Base-by-base conservation (phyloP, 306 rosid species). In the Vigna nakashimae region DNA sequence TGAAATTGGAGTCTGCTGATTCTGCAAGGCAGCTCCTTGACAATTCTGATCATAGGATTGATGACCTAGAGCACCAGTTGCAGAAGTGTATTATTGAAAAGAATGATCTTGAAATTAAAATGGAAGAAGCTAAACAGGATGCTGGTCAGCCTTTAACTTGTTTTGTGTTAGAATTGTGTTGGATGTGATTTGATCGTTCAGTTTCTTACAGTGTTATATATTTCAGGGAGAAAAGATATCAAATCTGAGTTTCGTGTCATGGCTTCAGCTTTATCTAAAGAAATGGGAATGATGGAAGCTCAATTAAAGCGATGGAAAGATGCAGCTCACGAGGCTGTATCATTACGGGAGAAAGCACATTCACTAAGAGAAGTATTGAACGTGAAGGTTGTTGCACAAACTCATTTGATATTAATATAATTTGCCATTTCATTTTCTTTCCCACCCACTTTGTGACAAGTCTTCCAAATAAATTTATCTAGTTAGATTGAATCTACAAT, bases 261-360 rank as follows among this genome's bases (percentile, higher is more conserved):
- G 99, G 88, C 93, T 28, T 91, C 94, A 38, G 93, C 98, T 20
- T 86, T 95, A 86, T 88, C 98, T 74, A 95, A 89, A 79, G 99
- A 95, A 89, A 89, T 95, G 97, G 93, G 83, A 69, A 92, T 95
- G 98, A 87, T 95, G 97, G 96, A 95, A 87, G 88, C 87, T 77
- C 99, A 92, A 74, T 62, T 91, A 80, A 92, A 92, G 83, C 88
- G 93, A 69, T 95, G 99, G 98, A 86, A 92, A 81, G 92, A 92
- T 69, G 89, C 92, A 59, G 93, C 98, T 71, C 90, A 91, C 50
- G 97, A 92, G 75, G 90, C 96, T 38, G 88, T 84, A 46, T 87
- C 92, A 32, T 77, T 91, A 51, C 94, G 91, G 52, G 98, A 91
- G 76, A 87, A 91, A 81, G 88, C 89, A 38, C 85, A 91, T 69